These are phyloP conservation scores for Penicillium nordicum DNA, from an alignment of 2,329 filamentous ascomycete species.

Conservation along the genomic window DNA sequence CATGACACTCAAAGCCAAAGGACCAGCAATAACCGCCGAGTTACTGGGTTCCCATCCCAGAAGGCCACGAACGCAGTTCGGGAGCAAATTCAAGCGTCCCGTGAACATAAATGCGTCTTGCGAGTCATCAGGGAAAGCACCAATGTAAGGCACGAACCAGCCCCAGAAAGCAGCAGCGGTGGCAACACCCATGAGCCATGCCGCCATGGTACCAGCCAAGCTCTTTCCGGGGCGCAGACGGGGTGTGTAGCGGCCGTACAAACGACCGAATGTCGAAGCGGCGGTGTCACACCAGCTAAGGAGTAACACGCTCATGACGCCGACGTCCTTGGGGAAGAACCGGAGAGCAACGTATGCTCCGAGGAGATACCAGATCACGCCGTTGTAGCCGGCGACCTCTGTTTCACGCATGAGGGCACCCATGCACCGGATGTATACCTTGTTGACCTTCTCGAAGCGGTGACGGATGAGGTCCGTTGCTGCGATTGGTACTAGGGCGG, in stretches of 20 bases:
- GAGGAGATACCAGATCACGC: slow-evolving; percentile 93
- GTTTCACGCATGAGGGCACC: slow-evolving; percentile 96
- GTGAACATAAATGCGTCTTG: slow-evolving; percentile 75
- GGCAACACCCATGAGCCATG: slow-evolving; percentile 75
- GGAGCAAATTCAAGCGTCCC: slow-evolving; percentile 66
- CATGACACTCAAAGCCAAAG: slow-evolving; percentile 72
- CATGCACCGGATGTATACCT: slow-evolving; percentile 76
- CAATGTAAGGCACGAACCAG: slow-evolving; percentile 67
- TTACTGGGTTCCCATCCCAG: slow-evolving; percentile 58
- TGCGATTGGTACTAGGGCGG: slow-evolving; percentile 77
- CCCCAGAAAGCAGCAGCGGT: slow-evolving; percentile 89
- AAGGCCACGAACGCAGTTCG: slow-evolving; percentile 54
- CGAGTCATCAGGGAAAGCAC: slow-evolving; percentile 66
- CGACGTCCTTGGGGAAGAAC: slow-evolving; percentile 90
- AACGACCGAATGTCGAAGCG: slow-evolving; percentile 85
- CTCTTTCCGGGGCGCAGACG: slow-evolving; percentile 84
- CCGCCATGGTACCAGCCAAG: slow-evolving; percentile 80
- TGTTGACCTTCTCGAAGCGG: slow-evolving; percentile 75
- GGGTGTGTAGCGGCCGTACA: slow-evolving; percentile 86
- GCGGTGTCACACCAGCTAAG: slow-evolving; percentile 98
- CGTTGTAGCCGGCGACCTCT: slow-evolving; percentile 91
- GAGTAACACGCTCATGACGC: slow-evolving; percentile 81
- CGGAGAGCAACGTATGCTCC: slow-evolving; percentile 82
- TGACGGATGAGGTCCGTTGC: slow-evolving; percentile 79
- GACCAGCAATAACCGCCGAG: slow-evolving; percentile 60